phyloP scores from a whole-genome alignment of 163 green algal genomes.

The Trebouxiophyceae sp. region DNA sequence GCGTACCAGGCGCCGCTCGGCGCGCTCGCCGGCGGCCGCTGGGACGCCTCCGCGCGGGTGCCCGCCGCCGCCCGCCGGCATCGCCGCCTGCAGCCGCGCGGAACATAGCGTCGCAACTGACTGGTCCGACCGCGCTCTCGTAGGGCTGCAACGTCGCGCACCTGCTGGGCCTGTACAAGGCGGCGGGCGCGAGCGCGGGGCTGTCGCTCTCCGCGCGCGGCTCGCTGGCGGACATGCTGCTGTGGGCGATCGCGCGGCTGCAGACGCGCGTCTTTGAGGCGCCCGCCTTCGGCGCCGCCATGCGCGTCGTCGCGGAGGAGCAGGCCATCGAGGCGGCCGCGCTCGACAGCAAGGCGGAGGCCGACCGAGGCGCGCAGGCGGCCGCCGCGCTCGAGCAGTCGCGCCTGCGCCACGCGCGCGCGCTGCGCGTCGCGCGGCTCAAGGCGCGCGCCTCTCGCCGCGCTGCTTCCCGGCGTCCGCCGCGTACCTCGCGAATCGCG shows the following conservation, averaged over 20 bases:
- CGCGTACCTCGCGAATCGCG: too few relatives aligned
- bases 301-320: slow-evolving; percentile 20
- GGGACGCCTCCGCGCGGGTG: too few relatives aligned
- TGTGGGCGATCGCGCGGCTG: slow-evolving; percentile 61
- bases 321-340: slow-evolving; percentile 15
- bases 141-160: slow-evolving; percentile 52
- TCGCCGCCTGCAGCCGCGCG: too few relatives aligned
- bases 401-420: slow-evolving; percentile 27
- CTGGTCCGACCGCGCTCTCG: too few relatives aligned
- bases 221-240: slow-evolving; percentile 50
- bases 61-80: too few relatives aligned
- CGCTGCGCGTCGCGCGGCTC: slow-evolving; percentile 41
- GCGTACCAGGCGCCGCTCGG: slow-evolving; percentile 60
- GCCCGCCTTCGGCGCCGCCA: background rate
- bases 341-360: slow-evolving; percentile 6
- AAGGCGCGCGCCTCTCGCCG: too few relatives aligned
- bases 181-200: slow-evolving; percentile 11
- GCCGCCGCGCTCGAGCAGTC: slow-evolving; percentile 37
- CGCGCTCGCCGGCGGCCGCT: too few relatives aligned
- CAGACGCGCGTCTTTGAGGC: slow-evolving; percentile 42
- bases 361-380: slow-evolving; percentile 25
- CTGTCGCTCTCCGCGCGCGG: slow-evolving; percentile 23
- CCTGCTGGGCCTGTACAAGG: slow-evolving; percentile 64
- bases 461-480: too few relatives aligned
- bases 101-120: too few relatives aligned